Evolutionary conservation across 1,284 basidiomycete genomes (phyloP), one percentile per base, ranked within the genome.

Genomic region (Athelia psychrophila): DNA sequence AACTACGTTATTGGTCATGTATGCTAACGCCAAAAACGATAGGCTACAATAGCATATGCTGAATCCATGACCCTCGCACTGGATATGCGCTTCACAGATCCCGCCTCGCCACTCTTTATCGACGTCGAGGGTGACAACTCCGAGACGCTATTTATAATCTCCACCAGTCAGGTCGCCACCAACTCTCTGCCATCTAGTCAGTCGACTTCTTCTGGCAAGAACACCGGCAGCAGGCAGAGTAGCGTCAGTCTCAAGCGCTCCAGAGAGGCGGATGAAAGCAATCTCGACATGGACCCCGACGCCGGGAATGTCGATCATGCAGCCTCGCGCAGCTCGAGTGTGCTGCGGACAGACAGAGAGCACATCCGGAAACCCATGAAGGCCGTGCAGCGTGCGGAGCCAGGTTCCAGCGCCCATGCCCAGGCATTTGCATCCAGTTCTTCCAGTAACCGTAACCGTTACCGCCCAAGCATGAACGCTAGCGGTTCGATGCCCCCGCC

Each of bases 21-120:
- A 44, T 49, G 24, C 19, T 20, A 30, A 46, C 42, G 54, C 48
- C 40, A 48, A 36, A 36, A 48, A 22, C 48, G 49, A 12, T 56
- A 92, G 89, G 88, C 89, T 8, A 86, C 86, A 0, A 82, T 91
- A 50, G 75, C 83, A 3, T 88, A 84, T 60, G 87, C 88, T 2
- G 90, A 92, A 62, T 78, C 83, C 3, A 81, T 83, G 67, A 71
- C 77, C 8, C 69, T 83, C 30, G 63, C 80, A 6, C 71, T 92
- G 24, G 82, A 86, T 47, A 72, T 93, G 45, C 80, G 82, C 8
- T 91, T 93, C 66, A 91, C 88, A 0, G 80, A 86, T 51, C 79
- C 88, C 4, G 73, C 79, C 12, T 77, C 79, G 8, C 88, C 89
- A 10, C 71, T 91, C n/a, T 87, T 82, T 59, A 84, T 91, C 54